Conservation (phyloP, 2,329 filamentous ascomycete genomes). For the Scedosporium aurantiacum region DNA sequence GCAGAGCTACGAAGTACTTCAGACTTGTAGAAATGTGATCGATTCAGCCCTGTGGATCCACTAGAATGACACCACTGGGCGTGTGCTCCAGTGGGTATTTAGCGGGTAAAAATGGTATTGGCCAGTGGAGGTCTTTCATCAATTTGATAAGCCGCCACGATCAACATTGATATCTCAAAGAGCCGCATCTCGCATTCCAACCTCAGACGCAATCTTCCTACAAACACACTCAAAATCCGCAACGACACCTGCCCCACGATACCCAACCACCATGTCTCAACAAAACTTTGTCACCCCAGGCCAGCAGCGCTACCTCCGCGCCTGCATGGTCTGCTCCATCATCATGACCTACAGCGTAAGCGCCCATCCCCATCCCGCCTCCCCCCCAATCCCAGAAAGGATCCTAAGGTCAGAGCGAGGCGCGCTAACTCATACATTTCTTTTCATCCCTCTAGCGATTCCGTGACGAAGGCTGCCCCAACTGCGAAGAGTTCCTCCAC, state of each 20-base stretch:
- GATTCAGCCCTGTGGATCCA: not conserved
- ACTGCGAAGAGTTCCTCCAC: constrained; percentile 88
- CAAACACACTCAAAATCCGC: not conserved
- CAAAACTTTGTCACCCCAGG: constrained; percentile 58
- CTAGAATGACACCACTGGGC: not conserved
- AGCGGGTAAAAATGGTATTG: not conserved
- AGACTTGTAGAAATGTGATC: not conserved
- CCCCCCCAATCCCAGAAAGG: not conserved
- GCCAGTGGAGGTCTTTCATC: not conserved
- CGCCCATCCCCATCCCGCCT: constrained; percentile 10
- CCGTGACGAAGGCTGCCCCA: constrained; percentile 78
- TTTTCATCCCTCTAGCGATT: constrained; percentile 54
- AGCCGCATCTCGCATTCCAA: too few relatives aligned
- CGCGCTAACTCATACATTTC: not conserved
- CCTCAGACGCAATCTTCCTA: too few relatives aligned
- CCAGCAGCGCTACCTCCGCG: constrained; percentile 79
- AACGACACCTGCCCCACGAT: not conserved
- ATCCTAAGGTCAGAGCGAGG: not conserved
- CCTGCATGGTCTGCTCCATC: constrained; percentile 97
- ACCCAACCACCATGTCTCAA: constrained; percentile 22
- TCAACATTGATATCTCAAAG: not conserved
- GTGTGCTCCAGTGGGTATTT: not conserved
- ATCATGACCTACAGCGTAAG: constrained; percentile 70
- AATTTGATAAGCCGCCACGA: not conserved
- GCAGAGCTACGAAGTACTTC: not conserved